Evolutionary conservation across 78 protist genomes (phyloP).

Genomic region (Cavenderia fasciculata): DNA sequence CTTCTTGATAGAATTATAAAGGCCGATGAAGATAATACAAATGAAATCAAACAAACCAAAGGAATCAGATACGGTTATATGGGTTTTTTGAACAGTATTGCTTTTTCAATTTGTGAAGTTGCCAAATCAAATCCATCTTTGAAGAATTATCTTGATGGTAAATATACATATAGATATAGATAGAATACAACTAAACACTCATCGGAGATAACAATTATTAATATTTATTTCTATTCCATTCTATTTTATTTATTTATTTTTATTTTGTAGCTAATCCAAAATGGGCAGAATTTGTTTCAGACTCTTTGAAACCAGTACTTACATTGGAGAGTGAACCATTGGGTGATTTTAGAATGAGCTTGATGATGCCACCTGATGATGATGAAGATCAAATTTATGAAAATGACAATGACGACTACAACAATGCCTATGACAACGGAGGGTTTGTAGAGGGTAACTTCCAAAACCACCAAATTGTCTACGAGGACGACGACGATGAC

Average conservation of each 20-base stretch:
- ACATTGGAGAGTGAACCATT: slow-evolving; percentile 56
- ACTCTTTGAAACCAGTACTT: slow-evolving; percentile 25
- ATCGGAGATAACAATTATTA: too few species aligned
- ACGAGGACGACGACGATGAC: slow-evolving; percentile 14
- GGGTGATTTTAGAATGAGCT: slow-evolving; percentile 51
- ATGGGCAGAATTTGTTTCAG: slow-evolving; percentile 35
- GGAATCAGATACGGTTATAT: slow-evolving; percentile 74
- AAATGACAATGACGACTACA: not conserved
- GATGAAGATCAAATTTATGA: slow-evolving; percentile 54
- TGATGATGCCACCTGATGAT: slow-evolving; percentile 65
- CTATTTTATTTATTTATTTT: too few species aligned
- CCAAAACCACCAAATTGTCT: not conserved
- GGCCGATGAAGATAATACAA: slow-evolving; percentile 62
- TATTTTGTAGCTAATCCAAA: slow-evolving; percentile 11
- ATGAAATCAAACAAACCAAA: slow-evolving; percentile 57
- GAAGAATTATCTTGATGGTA: slow-evolving; percentile 37
- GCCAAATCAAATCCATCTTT: slow-evolving; percentile 23
- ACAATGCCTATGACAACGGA: not conserved
- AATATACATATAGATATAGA: not conserved
- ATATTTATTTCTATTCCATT: too few species aligned
- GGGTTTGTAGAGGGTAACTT: not conserved
- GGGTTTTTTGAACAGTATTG: slow-evolving; percentile 73
- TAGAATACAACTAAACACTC: not conserved
- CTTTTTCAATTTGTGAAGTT: slow-evolving; percentile 37
- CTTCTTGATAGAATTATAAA: slow-evolving; percentile 72